These are phyloP conservation scores for Hortiboletus flavorubellus DNA, from an alignment of 768 basidiomycete species.

Conservation along the genomic window DNA sequence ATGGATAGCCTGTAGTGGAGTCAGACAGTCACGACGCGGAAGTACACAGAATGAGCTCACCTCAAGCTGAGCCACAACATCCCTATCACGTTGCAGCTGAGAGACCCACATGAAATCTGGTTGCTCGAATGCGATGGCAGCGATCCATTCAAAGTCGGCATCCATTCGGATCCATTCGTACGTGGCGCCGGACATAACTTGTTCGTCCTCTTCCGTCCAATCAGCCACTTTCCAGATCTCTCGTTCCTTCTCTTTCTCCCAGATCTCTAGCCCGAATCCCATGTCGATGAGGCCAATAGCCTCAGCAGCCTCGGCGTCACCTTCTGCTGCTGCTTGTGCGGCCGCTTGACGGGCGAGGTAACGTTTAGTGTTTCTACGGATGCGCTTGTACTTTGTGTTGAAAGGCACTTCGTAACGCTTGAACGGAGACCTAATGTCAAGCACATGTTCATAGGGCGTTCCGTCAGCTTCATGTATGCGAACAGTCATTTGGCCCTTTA, in stretches of 20 bases:
- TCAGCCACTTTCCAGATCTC: constrained; percentile 96
- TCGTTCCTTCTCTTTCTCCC: constrained; percentile 93
- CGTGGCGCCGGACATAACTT: constrained; percentile 89
- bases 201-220: constrained; percentile 97
- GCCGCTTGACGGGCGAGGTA: constrained; percentile 91
- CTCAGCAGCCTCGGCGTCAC: constrained; percentile 88
- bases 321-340: constrained; percentile 89
- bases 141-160: constrained; percentile 99
- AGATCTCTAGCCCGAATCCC: constrained; percentile 89
- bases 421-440: constrained; percentile 82
- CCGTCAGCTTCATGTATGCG: constrained; percentile 99
- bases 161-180: constrained; percentile 99
- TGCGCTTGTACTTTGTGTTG: constrained; percentile 97
- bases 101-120: constrained; percentile 99
- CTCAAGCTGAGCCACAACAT: constrained; percentile 97
- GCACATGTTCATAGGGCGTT: constrained; percentile 96
- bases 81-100: constrained; percentile 91
- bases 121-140: constrained; percentile 88
- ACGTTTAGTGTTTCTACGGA: constrained; percentile 94
- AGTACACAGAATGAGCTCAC: constrained; percentile 42
- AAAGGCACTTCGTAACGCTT: constrained; percentile 98
- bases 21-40: constrained; percentile 2
- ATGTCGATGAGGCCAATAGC: constrained; percentile 93
- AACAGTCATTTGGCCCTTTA: constrained; percentile 93
- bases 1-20: constrained; percentile 73